Evolutionary conservation across 2,329 filamentous ascomycete species (phyloP).

Genomic region (Hypoxylon sp.): DNA sequence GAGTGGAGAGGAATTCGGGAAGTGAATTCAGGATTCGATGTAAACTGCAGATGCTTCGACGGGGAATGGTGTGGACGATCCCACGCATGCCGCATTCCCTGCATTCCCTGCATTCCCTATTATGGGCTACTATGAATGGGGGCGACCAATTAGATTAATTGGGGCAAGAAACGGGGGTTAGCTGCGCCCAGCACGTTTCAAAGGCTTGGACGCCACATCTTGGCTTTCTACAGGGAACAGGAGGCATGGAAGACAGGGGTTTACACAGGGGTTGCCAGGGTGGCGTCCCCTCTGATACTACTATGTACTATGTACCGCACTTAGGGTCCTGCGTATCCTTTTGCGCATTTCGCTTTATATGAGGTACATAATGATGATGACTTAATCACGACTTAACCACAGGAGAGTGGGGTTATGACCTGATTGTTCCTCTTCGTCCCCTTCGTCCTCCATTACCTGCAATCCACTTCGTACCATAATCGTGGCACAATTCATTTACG

Average conservation of each 20-base stretch:
- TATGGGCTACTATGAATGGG: constrained; percentile 9
- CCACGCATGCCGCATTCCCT: constrained; percentile 34
- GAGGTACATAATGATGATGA: background rate
- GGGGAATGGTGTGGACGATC: constrained; percentile 39
- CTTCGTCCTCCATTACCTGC: background rate
- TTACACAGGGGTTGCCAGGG: background rate
- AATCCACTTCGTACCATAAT: constrained; percentile 1
- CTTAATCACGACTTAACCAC: constrained; percentile 13
- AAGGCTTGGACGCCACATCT: constrained; percentile 34
- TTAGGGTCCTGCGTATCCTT: background rate
- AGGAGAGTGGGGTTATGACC: constrained; percentile 24
- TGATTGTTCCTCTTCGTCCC: constrained; percentile 12
- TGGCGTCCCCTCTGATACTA: background rate
- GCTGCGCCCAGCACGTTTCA: constrained; percentile 33
- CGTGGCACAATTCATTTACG: constrained; percentile 35
- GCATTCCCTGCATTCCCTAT: constrained; percentile 33
- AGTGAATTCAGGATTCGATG: constrained; percentile 40
- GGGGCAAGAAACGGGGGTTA: constrained; percentile 14
- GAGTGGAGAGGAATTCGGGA: constrained; percentile 35
- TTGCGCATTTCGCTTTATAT: background rate
- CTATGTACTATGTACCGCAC: background rate
- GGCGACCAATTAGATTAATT: constrained; percentile 23
- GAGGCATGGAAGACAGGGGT: background rate
- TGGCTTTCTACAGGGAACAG: constrained; percentile 21
- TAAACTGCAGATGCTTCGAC: constrained; percentile 14